Base-by-base conservation (phyloP, 2,329 filamentous ascomycete genomes). In the Trichoderma afroharzianum region DNA sequence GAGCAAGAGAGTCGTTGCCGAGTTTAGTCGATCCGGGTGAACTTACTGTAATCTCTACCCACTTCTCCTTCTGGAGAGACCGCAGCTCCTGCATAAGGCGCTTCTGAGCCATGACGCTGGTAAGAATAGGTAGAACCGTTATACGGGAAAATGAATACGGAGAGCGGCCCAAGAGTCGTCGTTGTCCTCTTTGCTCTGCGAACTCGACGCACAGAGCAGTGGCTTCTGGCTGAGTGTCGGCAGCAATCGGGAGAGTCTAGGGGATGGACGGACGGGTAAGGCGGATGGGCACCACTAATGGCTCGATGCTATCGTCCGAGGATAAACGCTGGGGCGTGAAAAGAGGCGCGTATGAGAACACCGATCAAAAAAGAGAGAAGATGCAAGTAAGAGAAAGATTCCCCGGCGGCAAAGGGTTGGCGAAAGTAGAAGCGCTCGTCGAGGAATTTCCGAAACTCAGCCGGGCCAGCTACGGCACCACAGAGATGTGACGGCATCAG, bases 1-100 rank as follows among this genome's bases (percentile, higher is more conserved):
- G 28, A 74, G 61, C 39, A 30, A n/a, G 36, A 39, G 12, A 32
- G 8, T 6, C 12, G 8, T 7, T 11, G 15, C 14, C 0, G n/a
- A 24, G 18, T 18, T 3, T 30, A 11, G 4, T 18, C 26, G 15
- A 24, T 50, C 12, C 50, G 12, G 28, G 21, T n/a, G 58, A 11
- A 78, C 88, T 73, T 82, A 94, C 93, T 80, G 97, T 92, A 75
- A 98, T 93, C 76, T 95, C 90, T 21, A 97, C 92, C 95, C 95
- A 99, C 80, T 93, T 94, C 86, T 98, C 95, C 81, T 96, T 94
- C 69, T 89, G 87, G 53, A 98, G 87, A 58, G 88, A 86, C 81
- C 92, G 92, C 83, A 93, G 90, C 85, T 98, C 95, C 76, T 92
- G 92, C 92, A 97, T 94, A 70, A 98, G 87, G 66, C 97, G 92